Conservation (phyloP, 805 yeast species). For the Teunomyces panamensis region DNA sequence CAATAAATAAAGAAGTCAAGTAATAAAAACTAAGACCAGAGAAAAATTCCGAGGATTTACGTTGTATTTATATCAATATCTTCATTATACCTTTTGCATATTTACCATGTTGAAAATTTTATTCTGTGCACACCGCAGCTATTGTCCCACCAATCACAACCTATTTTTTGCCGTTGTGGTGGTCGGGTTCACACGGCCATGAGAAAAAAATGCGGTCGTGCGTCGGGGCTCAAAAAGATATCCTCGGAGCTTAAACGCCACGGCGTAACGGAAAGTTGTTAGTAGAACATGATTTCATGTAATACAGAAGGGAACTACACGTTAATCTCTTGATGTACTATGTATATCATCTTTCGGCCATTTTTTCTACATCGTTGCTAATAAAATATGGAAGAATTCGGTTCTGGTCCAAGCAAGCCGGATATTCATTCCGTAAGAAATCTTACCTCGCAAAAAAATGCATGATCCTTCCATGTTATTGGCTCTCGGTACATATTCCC, state of each 20-base stretch:
- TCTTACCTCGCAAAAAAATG: not conserved
- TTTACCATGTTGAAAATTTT: constrained; percentile 3
- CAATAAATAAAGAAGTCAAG: constrained; percentile 13
- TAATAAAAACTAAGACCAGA: not conserved
- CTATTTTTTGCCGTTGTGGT: constrained; percentile 2
- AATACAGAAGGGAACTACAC: no score
- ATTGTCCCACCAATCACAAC: constrained; percentile 2
- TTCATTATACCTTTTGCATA: constrained; percentile 2
- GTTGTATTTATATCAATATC: constrained; percentile 4
- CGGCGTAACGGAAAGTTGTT: not conserved
- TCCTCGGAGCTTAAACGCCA: constrained; percentile 1
- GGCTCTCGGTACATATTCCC: constrained; percentile 10
- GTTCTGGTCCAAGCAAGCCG: not conserved
- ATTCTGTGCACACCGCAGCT: constrained; percentile 2
- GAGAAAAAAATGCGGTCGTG: constrained; percentile 2
- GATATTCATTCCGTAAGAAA: constrained; percentile 1
- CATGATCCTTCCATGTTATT: constrained; percentile 1
- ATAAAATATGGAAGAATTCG: not conserved
- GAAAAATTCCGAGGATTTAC: not conserved
- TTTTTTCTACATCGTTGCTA: no score
- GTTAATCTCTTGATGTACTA: no score
- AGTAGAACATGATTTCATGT: no score
- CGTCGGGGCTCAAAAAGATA: constrained; percentile 1
- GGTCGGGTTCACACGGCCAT: constrained; percentile 3
- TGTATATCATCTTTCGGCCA: no score